Evolutionary conservation across 768 basidiomycete species (phyloP).

Genomic region (Ramaria rubella): DNA sequence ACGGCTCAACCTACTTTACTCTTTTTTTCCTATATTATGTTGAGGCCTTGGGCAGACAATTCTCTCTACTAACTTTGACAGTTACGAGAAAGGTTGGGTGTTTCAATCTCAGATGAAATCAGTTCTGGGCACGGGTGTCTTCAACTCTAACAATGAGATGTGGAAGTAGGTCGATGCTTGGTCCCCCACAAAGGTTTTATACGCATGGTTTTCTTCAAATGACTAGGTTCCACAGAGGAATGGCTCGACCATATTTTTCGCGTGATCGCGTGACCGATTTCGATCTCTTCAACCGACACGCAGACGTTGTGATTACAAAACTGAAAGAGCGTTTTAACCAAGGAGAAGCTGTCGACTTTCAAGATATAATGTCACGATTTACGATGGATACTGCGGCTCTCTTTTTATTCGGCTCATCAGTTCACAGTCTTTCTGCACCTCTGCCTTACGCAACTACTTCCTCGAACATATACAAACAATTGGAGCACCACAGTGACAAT

Average conservation of each 20-base stretch:
- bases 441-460: slow-evolving; percentile 35
- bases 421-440: slow-evolving; percentile 31
- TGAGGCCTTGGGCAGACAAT: slow-evolving; percentile 25
- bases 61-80: slow-evolving; percentile 37
- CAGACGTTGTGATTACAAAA: not conserved
- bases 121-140: slow-evolving; percentile 47
- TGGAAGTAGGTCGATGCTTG: slow-evolving; percentile 4
- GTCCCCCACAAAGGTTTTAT: not conserved
- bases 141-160: slow-evolving; percentile 42
- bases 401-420: slow-evolving; percentile 42
- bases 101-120: slow-evolving; percentile 26
- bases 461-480: not conserved
- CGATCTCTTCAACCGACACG: slow-evolving; percentile 6
- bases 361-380: slow-evolving; percentile 13
- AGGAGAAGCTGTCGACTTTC: slow-evolving; percentile 7
- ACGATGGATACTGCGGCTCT: slow-evolving; percentile 39
- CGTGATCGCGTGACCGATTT: slow-evolving; percentile 17
- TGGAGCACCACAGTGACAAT: slow-evolving; percentile 10
- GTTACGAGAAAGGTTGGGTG: slow-evolving; percentile 37
- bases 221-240: slow-evolving; percentile 27
- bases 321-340: not conserved
- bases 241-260: slow-evolving; percentile 22
- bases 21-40: not conserved
- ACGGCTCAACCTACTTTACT: not conserved
- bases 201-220: not conserved